Conservation (phyloP, 306 rosid genomes). For the Pueraria montana region DNA sequence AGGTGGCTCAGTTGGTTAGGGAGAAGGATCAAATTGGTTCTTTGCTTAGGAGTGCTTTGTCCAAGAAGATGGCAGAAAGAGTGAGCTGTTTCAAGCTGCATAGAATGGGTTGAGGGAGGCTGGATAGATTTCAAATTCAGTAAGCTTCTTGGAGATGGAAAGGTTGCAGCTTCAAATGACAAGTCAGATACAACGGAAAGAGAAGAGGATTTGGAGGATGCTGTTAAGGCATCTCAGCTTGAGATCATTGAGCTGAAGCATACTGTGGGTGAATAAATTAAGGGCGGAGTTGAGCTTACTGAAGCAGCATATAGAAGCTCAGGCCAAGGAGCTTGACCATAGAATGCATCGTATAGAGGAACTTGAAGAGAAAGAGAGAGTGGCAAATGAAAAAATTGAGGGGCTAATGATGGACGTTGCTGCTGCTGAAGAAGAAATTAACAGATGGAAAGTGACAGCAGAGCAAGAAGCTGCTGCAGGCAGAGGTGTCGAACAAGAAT, state of each 20-base stretch:
- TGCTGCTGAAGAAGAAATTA: constrained; percentile 97
- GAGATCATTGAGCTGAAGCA: constrained; percentile 93
- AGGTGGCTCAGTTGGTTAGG: constrained; percentile 64
- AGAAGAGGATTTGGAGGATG: constrained; percentile 85
- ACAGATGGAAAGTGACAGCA: constrained; percentile 97
- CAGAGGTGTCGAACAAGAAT: constrained; percentile 89
- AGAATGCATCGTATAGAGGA: constrained; percentile 81
- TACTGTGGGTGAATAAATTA: constrained; percentile 74
- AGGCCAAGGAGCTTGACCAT: constrained; percentile 82
- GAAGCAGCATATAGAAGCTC: constrained; percentile 91
- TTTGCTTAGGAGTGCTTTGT: constrained; percentile 86
- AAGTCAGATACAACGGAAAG: constrained; percentile 52
- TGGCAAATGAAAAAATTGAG: constrained; percentile 96
- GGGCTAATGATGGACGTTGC: constrained; percentile 98
- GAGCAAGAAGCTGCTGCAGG: constrained; percentile 99
- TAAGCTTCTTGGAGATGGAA: constrained; percentile 72
- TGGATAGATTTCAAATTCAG: constrained; percentile 87
- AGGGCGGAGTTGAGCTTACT: constrained; percentile 97
- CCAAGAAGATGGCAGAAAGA: constrained; percentile 69
- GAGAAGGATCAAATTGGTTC: constrained; percentile 98
- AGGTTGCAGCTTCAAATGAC: constrained; percentile 54
- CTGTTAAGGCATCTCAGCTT: constrained; percentile 91
- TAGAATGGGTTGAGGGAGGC: constrained; percentile 92
- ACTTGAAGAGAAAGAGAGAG: constrained; percentile 92
- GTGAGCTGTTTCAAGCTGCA: constrained; percentile 79